A percentile compares a stretch with the other conserved stretches of the same genome.
These are phyloP conservation scores for Porcisia deanei DNA, from an alignment of 208 protist genomes.

Conservation along the genomic window DNA sequence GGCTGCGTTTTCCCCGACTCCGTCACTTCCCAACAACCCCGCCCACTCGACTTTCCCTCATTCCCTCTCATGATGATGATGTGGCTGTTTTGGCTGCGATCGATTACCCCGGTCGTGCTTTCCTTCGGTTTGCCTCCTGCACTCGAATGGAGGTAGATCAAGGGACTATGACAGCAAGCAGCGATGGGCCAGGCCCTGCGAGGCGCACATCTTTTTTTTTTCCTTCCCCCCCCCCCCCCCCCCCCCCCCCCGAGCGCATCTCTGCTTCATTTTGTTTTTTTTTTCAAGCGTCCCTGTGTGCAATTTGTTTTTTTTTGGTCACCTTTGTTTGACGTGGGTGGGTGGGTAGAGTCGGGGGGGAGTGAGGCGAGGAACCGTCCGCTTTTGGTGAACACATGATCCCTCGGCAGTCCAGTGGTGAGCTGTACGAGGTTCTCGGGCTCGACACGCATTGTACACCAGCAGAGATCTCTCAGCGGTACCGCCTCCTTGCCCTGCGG, in stretches of 20 bases:
- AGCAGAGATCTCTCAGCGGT: slow-evolving; percentile 81
- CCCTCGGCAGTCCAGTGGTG: slow-evolving; percentile 42
- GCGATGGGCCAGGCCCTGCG: too few relatives aligned
- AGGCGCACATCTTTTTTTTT: too few relatives aligned
- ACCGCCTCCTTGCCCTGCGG: slow-evolving; percentile 81
- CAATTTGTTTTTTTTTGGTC: too few relatives aligned
- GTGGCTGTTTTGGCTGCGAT: neutral
- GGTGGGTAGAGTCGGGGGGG: neutral
- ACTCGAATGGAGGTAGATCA: neutral
- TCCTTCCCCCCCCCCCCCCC: too few relatives aligned
- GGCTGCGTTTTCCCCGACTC: neutral
- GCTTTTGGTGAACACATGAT: slow-evolving; percentile 18
- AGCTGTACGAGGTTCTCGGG: slow-evolving; percentile 80
- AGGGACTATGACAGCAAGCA: neutral
- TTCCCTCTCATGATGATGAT: neutral
- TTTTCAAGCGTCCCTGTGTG: too few relatives aligned
- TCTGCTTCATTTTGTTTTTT: too few relatives aligned
- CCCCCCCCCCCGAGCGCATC: too few relatives aligned
- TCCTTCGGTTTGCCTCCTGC: neutral
- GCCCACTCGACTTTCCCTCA: neutral
- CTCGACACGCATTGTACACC: slow-evolving; percentile 51
- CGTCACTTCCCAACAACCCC: neutral
- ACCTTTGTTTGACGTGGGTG: neutral
- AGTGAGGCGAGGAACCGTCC: neutral
- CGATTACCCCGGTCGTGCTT: neutral